These are phyloP conservation scores for Rhododendron ovatum DNA, from an alignment of 148 eudicot species.

Conservation along the genomic window DNA sequence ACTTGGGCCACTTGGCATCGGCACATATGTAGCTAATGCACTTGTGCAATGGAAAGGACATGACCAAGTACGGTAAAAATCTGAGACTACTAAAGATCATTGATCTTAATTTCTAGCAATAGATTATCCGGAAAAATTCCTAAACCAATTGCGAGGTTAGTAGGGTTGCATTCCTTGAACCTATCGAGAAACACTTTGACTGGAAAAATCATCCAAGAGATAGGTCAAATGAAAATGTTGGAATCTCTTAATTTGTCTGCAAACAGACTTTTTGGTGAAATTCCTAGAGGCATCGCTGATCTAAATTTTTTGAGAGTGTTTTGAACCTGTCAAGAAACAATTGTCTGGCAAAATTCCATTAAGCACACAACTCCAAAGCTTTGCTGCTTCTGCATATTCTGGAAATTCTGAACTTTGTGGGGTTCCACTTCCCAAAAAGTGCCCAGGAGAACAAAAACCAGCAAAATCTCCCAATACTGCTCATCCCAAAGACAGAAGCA, in stretches of 20 bases:
- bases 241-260: neutral
- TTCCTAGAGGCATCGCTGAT: neutral
- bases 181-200: neutral
- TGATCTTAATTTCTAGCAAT: neutral
- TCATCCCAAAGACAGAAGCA: neutral
- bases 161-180: conserved; percentile 7
- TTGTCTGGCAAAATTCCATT: neutral
- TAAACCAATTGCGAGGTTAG: neutral
- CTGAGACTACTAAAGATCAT: too few species aligned
- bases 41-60: too few species aligned
- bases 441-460: neutral
- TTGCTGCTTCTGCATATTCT: neutral
- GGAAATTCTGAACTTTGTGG: neutral
- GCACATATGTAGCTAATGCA: neutral
- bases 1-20: too few species aligned
- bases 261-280: neutral
- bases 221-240: too few species aligned
- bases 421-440: neutral
- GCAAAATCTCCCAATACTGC: neutral
- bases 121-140: neutral
- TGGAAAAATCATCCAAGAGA: too few species aligned
- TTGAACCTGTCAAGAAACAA: neutral
- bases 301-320: neutral
- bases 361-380: neutral
- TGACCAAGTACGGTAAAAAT: too few species aligned